Evolutionary conservation across 2,329 filamentous ascomycete genomes (phyloP), one percentile per base, ranked within the genome.

Genomic region (Sphaerulina vaccinii): DNA sequence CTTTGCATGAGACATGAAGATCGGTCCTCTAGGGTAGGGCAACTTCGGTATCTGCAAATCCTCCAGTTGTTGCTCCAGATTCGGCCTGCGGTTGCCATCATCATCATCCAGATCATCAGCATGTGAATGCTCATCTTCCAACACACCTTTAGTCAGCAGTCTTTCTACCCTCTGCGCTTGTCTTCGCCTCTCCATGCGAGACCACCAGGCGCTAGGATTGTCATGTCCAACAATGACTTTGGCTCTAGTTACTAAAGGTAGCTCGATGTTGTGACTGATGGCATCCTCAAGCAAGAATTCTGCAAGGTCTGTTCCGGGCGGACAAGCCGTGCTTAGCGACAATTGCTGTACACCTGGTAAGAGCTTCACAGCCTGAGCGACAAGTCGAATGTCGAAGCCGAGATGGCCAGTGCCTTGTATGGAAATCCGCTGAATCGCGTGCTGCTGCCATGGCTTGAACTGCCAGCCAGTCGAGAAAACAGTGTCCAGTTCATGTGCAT

Each of bases 151-250:
- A 5, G 40, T 11, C 9, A 43, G 24, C 9, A 43, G 24, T 16
- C 8, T 43, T 24, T 43, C 40, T 16, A 43, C 23, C 24, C 23
- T 22, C 8, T 19, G 10, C 5, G 40, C 40, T 33, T 43, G 40
- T 13, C 40, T 27, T n/a, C 40, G 40, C 8, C 40, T 22, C 15
- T 43, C 40, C 16, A 43, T 11, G 19, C 40, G 40, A 11, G 40
- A 24, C 22, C 40, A 32, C 40, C 40, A 43, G 19, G 22, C 24
- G 24, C 40, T 21, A 6, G 40, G 40, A 33, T 43, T n/a, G 19
- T 43, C 40, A 18, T 43, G n/a, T 11, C 40, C 40, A 32, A 43
- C 40, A 9, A 43, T 33, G 7, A 43, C 40, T 18, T 10, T 43
- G 4, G 40, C 24, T 8, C 18, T 29, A 11, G 40, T 16, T 9